These are phyloP conservation scores for Macrolepiota fuliginosa DNA, from an alignment of 768 basidiomycete genomes.

Conservation along the genomic window DNA sequence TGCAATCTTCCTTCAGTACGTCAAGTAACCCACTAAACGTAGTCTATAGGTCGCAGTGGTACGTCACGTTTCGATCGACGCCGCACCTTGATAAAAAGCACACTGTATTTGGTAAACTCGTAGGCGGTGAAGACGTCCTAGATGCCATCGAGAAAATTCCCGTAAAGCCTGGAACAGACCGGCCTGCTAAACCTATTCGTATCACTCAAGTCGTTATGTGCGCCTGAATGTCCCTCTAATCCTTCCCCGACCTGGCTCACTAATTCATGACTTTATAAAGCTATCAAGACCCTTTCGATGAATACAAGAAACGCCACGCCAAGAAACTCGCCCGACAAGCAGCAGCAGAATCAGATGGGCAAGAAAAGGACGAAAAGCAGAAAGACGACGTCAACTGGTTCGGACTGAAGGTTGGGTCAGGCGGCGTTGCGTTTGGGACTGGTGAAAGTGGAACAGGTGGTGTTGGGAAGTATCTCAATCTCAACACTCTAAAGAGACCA, in stretches of 20 bases:
- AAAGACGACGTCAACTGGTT: constrained; percentile 85
- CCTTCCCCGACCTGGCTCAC: background rate
- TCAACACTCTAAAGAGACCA: constrained; percentile 35
- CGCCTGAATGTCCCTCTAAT: constrained; percentile 23
- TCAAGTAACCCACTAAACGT: background rate
- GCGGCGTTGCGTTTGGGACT: constrained; percentile 24
- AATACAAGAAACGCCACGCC: constrained; percentile 80
- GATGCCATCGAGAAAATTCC: constrained; percentile 81
- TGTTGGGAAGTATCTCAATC: constrained; percentile 78
- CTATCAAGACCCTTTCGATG: constrained; percentile 93
- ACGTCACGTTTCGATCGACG: constrained; percentile 81
- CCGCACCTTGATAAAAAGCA: constrained; percentile 91
- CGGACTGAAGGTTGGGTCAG: constrained; percentile 75
- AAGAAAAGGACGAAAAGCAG: constrained; percentile 44
- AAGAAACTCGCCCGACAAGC: constrained; percentile 70
- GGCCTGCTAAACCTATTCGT: constrained; percentile 80
- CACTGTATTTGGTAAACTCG: constrained; percentile 95
- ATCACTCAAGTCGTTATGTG: constrained; percentile 89
- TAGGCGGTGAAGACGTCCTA: constrained; percentile 92
- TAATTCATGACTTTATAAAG: constrained; percentile 34
- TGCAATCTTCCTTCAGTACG: constrained; percentile 15
- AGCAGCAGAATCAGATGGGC: constrained; percentile 32
- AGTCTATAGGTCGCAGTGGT: constrained; percentile 79
- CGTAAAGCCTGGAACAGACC: constrained; percentile 80
- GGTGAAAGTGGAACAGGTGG: constrained; percentile 39